phyloP scores from a whole-genome alignment of 768 basidiomycete genomes.

The Rhodotorula diobovata region DNA sequence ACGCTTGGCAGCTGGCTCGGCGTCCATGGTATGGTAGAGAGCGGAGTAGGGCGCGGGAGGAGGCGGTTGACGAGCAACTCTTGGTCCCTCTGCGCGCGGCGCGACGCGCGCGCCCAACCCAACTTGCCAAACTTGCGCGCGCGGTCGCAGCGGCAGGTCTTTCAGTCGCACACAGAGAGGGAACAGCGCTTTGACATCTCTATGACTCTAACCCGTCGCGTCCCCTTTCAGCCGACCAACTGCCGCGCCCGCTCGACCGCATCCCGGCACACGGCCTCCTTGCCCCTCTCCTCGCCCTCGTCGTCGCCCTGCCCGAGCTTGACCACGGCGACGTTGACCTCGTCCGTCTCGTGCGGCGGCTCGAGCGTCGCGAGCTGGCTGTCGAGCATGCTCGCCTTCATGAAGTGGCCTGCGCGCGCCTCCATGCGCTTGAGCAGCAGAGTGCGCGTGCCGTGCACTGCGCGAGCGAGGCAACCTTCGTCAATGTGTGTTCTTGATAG shows the following conservation, averaged over 20 bases:
- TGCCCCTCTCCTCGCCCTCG: slow-evolving; percentile 23
- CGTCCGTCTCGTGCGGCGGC: slow-evolving; percentile 52
- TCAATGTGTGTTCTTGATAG: not conserved
- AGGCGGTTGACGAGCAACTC: not conserved
- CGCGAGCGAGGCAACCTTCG: not conserved
- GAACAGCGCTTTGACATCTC: not conserved
- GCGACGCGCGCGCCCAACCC: not conserved
- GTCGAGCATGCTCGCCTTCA: slow-evolving; percentile 76
- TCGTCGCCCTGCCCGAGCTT: slow-evolving; percentile 21
- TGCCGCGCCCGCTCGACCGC: slow-evolving; percentile 5
- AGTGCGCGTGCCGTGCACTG: slow-evolving; percentile 58
- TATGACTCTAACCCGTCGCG: not conserved
- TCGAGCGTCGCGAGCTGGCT: slow-evolving; percentile 71
- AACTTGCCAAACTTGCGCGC: not conserved
- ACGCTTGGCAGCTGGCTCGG: slow-evolving; percentile 21
- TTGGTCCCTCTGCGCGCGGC: not conserved
- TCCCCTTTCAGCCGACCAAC: slow-evolving; percentile 6
- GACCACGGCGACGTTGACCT: slow-evolving; percentile 32
- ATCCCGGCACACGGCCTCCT: slow-evolving; percentile 16
- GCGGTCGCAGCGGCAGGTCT: too few relatives aligned
- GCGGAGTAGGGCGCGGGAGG: not conserved
- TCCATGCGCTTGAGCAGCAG: slow-evolving; percentile 62
- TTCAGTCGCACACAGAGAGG: too few relatives aligned
- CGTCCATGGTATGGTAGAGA: not conserved
- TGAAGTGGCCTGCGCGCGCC: slow-evolving; percentile 67